Evolutionary conservation across 2,329 filamentous ascomycete species (phyloP).

Genomic region (Tolypocladium nubicola): DNA sequence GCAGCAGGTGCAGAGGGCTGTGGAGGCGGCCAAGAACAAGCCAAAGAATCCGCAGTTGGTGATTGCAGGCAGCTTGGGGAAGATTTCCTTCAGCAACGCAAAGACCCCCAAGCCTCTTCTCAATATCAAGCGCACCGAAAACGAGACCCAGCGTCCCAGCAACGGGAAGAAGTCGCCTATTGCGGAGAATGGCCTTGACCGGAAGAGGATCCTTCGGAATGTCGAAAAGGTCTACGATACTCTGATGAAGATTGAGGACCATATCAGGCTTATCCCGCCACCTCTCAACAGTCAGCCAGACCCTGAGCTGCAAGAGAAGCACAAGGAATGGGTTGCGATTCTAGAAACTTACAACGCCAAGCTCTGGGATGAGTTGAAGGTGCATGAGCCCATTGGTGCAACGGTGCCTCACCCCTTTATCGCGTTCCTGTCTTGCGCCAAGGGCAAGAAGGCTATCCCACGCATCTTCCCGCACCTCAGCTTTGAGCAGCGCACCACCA

Average conservation of each 20-base stretch:
- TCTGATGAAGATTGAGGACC: slow-evolving; percentile 89
- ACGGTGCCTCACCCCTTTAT: slow-evolving; percentile 87
- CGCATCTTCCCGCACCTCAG: slow-evolving; percentile 90
- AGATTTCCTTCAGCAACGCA: slow-evolving; percentile 98
- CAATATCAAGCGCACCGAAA: slow-evolving; percentile 85
- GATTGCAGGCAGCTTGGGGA: slow-evolving; percentile 90
- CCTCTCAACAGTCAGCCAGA: slow-evolving; percentile 46
- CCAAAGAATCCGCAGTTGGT: slow-evolving; percentile 97
- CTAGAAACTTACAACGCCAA: slow-evolving; percentile 63
- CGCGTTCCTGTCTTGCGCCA: slow-evolving; percentile 83
- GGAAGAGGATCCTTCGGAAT: slow-evolving; percentile 73
- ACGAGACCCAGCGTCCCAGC: slow-evolving; percentile 43
- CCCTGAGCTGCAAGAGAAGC: slow-evolving; percentile 57
- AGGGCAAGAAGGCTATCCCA: slow-evolving; percentile 92
- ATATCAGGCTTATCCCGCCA: slow-evolving; percentile 68
- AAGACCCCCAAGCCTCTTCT: slow-evolving; percentile 93
- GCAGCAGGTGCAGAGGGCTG: slow-evolving; percentile 93
- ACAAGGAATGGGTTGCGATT: slow-evolving; percentile 58
- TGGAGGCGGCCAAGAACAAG: slow-evolving; percentile 93
- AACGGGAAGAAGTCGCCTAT: slow-evolving; percentile 32
- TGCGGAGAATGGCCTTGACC: slow-evolving; percentile 49
- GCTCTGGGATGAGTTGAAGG: slow-evolving; percentile 80
- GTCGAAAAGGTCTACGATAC: slow-evolving; percentile 83
- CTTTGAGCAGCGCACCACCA: slow-evolving; percentile 85
- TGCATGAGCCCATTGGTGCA: slow-evolving; percentile 79